phyloP scores from a whole-genome alignment of 2,329 filamentous ascomycete genomes.

The Albifimbria verrucaria region DNA sequence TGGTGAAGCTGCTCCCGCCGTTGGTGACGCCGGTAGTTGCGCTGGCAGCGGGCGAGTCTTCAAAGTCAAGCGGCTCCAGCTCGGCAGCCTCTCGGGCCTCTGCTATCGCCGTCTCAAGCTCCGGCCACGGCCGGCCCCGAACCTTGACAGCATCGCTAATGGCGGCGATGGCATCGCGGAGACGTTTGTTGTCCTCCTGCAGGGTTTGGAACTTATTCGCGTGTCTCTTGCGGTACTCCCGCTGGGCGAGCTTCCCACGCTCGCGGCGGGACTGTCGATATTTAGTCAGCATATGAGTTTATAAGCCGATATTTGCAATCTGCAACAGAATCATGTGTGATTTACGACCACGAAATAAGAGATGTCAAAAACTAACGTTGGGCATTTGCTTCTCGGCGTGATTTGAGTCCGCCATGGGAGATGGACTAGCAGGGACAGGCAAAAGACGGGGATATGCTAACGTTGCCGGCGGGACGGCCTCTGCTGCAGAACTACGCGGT shows the following conservation, averaged over 20 bases:
- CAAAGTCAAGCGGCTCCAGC: constrained; percentile 2
- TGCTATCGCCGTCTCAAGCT: constrained; percentile 12
- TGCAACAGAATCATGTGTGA: neutral
- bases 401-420: neutral
- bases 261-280: constrained; percentile 18
- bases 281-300: neutral
- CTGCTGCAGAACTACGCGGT: no score
- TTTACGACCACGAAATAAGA: neutral
- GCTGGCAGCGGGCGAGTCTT: neutral
- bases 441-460: no score
- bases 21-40: neutral
- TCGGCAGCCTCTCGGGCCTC: constrained; percentile 12
- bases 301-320: constrained; percentile 1
- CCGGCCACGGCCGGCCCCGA: constrained; percentile 6
- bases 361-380: neutral
- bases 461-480: no score
- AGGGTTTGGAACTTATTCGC: constrained; percentile 18
- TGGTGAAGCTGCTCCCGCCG: no score
- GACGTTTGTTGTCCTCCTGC: constrained; percentile 20
- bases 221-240: constrained; percentile 22
- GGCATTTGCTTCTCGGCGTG: neutral
- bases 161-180: constrained; percentile 16
- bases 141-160: constrained; percentile 13
- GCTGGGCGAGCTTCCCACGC: constrained; percentile 20
- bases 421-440: no score